Evolutionary conservation across 1,139 yeast genomes (phyloP), one percentile per base, ranked within the genome.

Genomic region (Geotrichum macrosporum): DNA sequence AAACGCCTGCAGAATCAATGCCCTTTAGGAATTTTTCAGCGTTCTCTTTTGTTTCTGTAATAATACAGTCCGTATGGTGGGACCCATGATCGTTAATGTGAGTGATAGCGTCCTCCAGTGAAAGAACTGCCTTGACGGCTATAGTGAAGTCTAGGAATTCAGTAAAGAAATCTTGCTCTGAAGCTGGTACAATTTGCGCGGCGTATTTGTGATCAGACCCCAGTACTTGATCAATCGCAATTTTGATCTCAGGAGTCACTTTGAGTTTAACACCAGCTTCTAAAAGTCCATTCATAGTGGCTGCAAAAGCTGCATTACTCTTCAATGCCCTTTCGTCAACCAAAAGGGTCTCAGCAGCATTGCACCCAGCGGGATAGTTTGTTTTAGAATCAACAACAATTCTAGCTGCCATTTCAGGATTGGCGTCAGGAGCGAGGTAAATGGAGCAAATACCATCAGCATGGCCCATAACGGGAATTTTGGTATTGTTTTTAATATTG

Each of bases 331-430:
- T 62, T 48, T 75, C 72, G 64, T 88, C 79, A 44, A 92, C 67
- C 51, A 92, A 72, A 37, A 92, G 68, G 39, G 94, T 87, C 64
- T 94, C 99, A 47, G 78, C 94, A 2, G 98, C 96, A 64, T 94
- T 94, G 68, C 99, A 94, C 5, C 96, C 99, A 12, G 98, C 98
- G 35, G 97, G 96, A 63, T 94, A 94, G 66, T 89, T 88, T 0
- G 96, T 87, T 67, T 92, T 92, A 4, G 96, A 76, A 66, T 94
- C 99, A 27, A 87, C 76, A 3, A 80, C 73, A 29, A 94, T 77
- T 51, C 78, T 77, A 31, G 76, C 71, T 0, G 97, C 95, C 76
- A 85, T 87, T 13, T 67, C 74, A 12, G 84, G 56, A 58, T 87
- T 89, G 3, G 94, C 94, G 39, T 76, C 79, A 47, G 75, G 74